Evolutionary conservation across 805 yeast genomes (phyloP).

Genomic region (Saccharomyces jurei): DNA sequence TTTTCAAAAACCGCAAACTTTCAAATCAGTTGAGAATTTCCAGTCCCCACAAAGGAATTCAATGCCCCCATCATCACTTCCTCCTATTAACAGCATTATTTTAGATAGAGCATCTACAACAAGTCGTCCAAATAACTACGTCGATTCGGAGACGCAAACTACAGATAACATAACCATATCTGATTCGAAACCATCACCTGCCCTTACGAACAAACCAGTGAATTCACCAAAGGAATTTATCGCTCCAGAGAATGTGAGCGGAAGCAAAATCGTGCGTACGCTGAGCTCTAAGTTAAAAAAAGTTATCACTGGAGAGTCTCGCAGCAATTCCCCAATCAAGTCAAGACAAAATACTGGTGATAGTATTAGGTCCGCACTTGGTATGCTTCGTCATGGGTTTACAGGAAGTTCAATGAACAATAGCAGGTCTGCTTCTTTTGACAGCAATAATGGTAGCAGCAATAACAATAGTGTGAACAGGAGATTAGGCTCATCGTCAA

Average conservation of each 20-base stretch:
- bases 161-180: background rate
- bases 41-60: background rate
- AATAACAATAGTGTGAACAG: background rate
- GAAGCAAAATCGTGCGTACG: slow-evolving; percentile 14
- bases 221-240: slow-evolving; percentile 1
- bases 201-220: background rate
- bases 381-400: slow-evolving; percentile 11
- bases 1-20: background rate
- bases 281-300: slow-evolving; percentile 14
- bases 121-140: slow-evolving; percentile 1
- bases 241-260: slow-evolving; percentile 12
- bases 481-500: background rate
- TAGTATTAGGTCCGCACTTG: slow-evolving; percentile 17
- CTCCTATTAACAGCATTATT: background rate
- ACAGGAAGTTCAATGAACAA: slow-evolving; percentile 6
- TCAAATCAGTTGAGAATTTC: background rate
- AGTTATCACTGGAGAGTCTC: slow-evolving; percentile 16
- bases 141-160: slow-evolving; percentile 6
- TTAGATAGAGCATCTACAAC: background rate
- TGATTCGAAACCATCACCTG: background rate
- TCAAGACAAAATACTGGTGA: slow-evolving; percentile 24
- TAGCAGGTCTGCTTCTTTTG: background rate
- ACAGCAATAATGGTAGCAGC: background rate
- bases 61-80: background rate
- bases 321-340: slow-evolving; percentile 14